phyloP scores from a whole-genome alignment of 768 basidiomycete species.

The Tulasnella sp. region DNA sequence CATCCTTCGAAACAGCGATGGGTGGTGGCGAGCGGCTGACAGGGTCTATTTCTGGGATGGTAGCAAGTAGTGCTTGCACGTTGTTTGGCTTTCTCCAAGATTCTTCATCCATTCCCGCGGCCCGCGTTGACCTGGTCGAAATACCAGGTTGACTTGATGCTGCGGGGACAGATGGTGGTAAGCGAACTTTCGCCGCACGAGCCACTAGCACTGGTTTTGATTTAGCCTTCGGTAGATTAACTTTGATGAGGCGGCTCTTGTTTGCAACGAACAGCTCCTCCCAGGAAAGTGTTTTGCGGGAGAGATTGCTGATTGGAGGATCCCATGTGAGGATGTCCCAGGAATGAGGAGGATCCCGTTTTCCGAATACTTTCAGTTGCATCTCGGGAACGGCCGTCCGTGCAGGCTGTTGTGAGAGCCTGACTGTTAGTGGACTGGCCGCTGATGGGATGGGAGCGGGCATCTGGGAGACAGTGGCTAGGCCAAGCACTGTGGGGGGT shows the following conservation, averaged over 20 bases:
- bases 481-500: not conserved
- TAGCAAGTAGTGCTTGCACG: not conserved
- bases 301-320: slow-evolving; percentile 59
- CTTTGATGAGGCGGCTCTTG: not conserved
- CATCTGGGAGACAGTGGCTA: not conserved
- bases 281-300: slow-evolving; percentile 45
- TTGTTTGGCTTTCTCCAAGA: slow-evolving; percentile 8
- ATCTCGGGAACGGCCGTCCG: not conserved
- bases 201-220: not conserved
- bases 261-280: slow-evolving; percentile 37
- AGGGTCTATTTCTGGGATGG: slow-evolving; percentile 35
- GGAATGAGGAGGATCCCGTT: slow-evolving; percentile 31
- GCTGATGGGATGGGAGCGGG: not conserved
- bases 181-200: not conserved
- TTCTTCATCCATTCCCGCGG: slow-evolving; percentile 4
- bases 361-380: slow-evolving; percentile 37
- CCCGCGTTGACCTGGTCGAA: not conserved
- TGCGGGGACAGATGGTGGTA: not conserved
- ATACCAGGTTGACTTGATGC: not conserved
- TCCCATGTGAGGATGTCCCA: slow-evolving; percentile 61
- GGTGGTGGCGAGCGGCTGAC: slow-evolving; percentile 61
- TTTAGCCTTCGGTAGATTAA: not conserved
- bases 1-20: slow-evolving; percentile 25
- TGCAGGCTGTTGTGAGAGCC: not conserved
- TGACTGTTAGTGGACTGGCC: not conserved